Evolutionary conservation across 2,329 filamentous ascomycete genomes (phyloP), one percentile per base, ranked within the genome.

Genomic region (Metarhizium robertsii): DNA sequence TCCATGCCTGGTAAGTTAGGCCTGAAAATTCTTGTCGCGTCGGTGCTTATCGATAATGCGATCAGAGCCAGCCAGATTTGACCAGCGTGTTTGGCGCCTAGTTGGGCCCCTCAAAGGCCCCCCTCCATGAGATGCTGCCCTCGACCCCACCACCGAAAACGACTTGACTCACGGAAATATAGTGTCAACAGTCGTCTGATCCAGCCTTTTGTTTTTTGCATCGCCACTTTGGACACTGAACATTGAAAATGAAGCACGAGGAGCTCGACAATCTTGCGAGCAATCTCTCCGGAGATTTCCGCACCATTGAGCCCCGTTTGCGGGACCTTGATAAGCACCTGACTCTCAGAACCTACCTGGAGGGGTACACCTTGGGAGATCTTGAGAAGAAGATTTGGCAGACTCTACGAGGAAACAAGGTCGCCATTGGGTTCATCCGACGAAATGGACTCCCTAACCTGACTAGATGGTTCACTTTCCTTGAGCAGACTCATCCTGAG

Each of bases 271-370:
- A 75, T 55, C 70, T 84, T 52, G 73, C 77, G 58, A 71, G 71
- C 64, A 74, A 75, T 62, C 73, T 84, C 58, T 71, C 73, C 57
- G 78, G 76, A 43, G 90, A 96, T 72, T 94, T 95, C 75, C 95
- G 94, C 74, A 77, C 86, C 57, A 84, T 92, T 61, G 89, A 94
- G 67, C 80, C 83, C 30, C 79, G 85, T 57, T 80, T 95, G 55
- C 78, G 81, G 64, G 84, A 88, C 62, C 84, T 96, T 59, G 90
- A 96, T 71, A 88, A 89, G 69, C 88, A 95, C 75, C 81, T 97
- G 58, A 90, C 86, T 4, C 83, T 96, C 36, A 86, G 92, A 65
- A 90, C 89, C 14, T 94, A 94, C 73, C 79, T 96, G 61, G 83
- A 89, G 53, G 91, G 91, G 58, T 92, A 95, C 76, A 77, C 77